phyloP scores from a whole-genome alignment of 371 early-diverging fungal genomes.

The Umbelopsis sp. region DNA sequence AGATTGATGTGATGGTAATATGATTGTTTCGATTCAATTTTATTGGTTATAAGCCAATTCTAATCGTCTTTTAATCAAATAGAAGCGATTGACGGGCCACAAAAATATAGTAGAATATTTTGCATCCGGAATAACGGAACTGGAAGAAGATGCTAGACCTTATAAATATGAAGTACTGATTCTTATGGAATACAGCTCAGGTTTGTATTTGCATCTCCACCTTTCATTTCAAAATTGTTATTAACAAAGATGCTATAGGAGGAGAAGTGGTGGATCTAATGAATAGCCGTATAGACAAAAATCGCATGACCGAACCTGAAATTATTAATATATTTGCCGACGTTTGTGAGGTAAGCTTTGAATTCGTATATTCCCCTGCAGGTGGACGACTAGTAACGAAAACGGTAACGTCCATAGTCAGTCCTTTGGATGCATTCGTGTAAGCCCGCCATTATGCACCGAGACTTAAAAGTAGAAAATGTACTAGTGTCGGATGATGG shows the following conservation, averaged over 20 bases:
- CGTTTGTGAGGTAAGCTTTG: slow-evolving; percentile 53
- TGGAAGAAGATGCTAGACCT: slow-evolving; percentile 22
- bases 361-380: neutral
- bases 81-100: slow-evolving; percentile 67
- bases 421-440: slow-evolving; percentile 79
- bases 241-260: slow-evolving; percentile 33
- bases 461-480: slow-evolving; percentile 79
- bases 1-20: slow-evolving; percentile 65
- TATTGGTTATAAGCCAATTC: neutral
- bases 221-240: neutral
- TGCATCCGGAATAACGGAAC: slow-evolving; percentile 55
- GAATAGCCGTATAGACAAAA: slow-evolving; percentile 58
- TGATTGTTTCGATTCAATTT: neutral
- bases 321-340: slow-evolving; percentile 76
- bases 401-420: slow-evolving; percentile 41
- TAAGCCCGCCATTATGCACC: slow-evolving; percentile 61
- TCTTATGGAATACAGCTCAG: slow-evolving; percentile 79
- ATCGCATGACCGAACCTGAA: slow-evolving; percentile 66
- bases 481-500: slow-evolving; percentile 38
- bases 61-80: slow-evolving; percentile 6
- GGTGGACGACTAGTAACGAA: neutral
- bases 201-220: slow-evolving; percentile 31
- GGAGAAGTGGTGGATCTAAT: slow-evolving; percentile 76
- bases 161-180: slow-evolving; percentile 69
- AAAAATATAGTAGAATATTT: slow-evolving; percentile 71